A percentile compares a stretch with the other conserved stretches of the same genome.
phyloP scores from a whole-genome alignment of 352 stramenopile genomes.

The Proteromonas lacertae region DNA sequence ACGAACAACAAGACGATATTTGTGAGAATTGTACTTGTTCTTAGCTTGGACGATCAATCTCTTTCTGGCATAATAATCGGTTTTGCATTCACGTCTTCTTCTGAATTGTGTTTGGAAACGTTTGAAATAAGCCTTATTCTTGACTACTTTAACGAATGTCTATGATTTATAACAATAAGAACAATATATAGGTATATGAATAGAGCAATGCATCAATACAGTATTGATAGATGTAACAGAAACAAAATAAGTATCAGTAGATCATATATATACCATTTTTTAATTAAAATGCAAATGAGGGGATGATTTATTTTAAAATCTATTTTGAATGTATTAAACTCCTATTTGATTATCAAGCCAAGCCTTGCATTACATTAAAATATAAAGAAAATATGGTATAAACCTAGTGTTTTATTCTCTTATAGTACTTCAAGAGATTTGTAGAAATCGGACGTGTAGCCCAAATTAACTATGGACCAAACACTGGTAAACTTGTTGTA shows the following conservation, averaged over 20 bases:
- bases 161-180: constrained; percentile 1
- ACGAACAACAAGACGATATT: constrained; percentile 75
- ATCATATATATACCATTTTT: no score
- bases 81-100: constrained; percentile 78
- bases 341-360: no score
- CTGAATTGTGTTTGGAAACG: constrained; percentile 94
- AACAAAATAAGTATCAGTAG: no score
- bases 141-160: constrained; percentile 88
- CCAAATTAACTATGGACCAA: constrained; percentile 90
- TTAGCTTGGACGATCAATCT: constrained; percentile 87
- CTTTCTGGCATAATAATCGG: constrained; percentile 95
- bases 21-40: constrained; percentile 99
- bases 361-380: no score
- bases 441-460: constrained; percentile 92
- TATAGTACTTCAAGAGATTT: constrained; percentile 84
- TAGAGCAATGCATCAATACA: background rate
- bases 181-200: background rate
- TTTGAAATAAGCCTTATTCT: constrained; percentile 98
- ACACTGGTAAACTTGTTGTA: constrained; percentile 79
- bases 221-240: background rate
- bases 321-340: no score
- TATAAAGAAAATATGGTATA: background rate
- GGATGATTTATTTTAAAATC: no score
- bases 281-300: no score
- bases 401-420: background rate